These are phyloP conservation scores for Gossypium lobatum DNA, from an alignment of 441 rosid species.

Conservation along the genomic window DNA sequence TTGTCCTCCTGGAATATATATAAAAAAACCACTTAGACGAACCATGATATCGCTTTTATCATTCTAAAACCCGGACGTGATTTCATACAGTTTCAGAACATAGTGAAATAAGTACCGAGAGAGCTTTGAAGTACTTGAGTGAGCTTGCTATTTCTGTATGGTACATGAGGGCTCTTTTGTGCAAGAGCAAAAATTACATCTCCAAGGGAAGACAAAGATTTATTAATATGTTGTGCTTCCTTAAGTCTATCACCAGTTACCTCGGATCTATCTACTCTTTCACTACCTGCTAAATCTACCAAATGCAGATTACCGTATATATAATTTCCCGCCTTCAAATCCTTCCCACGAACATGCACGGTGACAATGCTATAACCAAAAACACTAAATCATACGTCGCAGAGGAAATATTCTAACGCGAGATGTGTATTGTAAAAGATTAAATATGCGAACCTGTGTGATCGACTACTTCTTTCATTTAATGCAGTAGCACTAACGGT, in stretches of 20 bases:
- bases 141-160: constrained; percentile 75
- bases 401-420: neutral
- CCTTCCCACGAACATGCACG: constrained; percentile 55
- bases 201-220: constrained; percentile 66
- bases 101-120: constrained; percentile 39
- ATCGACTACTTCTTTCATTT: constrained; percentile 72
- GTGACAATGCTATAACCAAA: constrained; percentile 47
- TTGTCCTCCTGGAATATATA: constrained; percentile 44
- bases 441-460: constrained; percentile 45
- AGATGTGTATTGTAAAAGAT: constrained; percentile 1
- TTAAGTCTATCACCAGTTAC: constrained; percentile 51
- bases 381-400: neutral
- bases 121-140: constrained; percentile 71
- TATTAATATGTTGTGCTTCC: constrained; percentile 79
- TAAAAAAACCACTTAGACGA: constrained; percentile 5
- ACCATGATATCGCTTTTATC: neutral
- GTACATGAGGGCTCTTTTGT: constrained; percentile 56
- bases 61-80: neutral
- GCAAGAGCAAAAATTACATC: constrained; percentile 66
- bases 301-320: constrained; percentile 53
- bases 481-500: constrained; percentile 51
- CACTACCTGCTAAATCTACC: constrained; percentile 76
- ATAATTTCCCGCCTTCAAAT: constrained; percentile 37
- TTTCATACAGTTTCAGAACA: neutral
- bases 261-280: constrained; percentile 65